Evolutionary conservation across 106 monocot genomes (phyloP), one percentile per base, ranked within the genome.

Genomic region (Acorus calamus): DNA sequence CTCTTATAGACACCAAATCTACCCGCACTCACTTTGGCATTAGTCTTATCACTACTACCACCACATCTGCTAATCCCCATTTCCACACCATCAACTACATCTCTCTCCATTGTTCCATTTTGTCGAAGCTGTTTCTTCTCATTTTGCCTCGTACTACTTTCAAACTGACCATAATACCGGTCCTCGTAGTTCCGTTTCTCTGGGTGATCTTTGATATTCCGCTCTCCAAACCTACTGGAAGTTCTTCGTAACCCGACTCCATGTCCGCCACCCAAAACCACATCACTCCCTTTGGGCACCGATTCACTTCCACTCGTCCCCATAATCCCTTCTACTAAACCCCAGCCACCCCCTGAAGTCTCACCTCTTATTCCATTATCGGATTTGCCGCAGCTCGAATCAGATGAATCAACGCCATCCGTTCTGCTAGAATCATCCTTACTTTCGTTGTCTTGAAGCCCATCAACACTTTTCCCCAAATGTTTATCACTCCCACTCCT

Each of bases 401-500:
- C n/a, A 56, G 28, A 65, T 50, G 28, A 28, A 28, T 28, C 0
- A 28, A 1, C 28, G 28, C 28, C 28, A 28, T 13, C 44, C 76
- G 46, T 49, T 44, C 10, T 47, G 44, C 12, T 14, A 51, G 11
- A 28, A 45, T 46, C 44, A 43, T 3, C 42, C 5, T 51, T 81
- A 14, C 42, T 67, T 56, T 63, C 60, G 69, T 50, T 42, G 28
- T 28, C 28, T 28, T 28, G 28, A 55, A 5, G 11, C 7, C 43
- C 61, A 57, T 65, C 75, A 3, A 12, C 66, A 61, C 72, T 67
- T 41, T 43, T 63, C 44, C 47, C 46, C 11, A 14, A 53, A 46
- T 59, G 62, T 43, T 69, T 78, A 13, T 69, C 76, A 69, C 87
- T 47, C 10, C 87, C 90, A 2, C 69, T 78, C 48, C 58, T 79